Conservation (phyloP, 148 eudicot genomes). For the Rhododendron vialii region DNA sequence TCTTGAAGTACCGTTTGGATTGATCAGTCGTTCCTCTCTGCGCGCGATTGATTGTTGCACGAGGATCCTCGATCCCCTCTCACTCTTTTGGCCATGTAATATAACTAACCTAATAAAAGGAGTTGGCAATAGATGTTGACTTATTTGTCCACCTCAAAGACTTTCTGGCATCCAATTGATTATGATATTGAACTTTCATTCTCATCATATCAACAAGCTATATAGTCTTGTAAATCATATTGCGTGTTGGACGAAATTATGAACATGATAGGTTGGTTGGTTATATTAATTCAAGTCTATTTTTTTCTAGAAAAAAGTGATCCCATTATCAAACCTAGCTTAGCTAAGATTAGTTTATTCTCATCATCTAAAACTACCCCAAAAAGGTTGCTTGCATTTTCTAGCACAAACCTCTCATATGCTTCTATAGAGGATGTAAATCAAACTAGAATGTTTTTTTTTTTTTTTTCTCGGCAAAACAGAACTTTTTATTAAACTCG, state of each 20-base stretch:
- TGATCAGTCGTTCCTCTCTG: neutral
- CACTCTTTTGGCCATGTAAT: neutral
- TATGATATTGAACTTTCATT: neutral
- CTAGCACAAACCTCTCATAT: neutral
- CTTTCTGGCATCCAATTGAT: neutral
- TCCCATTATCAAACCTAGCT: neutral
- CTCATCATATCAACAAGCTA: neutral
- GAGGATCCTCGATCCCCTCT: neutral
- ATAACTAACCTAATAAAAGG: neutral
- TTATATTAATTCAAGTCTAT: neutral
- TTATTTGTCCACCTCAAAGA: conserved; percentile 4
- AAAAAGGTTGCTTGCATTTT: conserved; percentile 1
- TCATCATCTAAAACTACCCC: neutral
- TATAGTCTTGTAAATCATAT: neutral
- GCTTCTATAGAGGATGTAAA: neutral
- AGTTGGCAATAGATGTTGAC: conserved; percentile 7
- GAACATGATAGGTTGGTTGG: neutral
- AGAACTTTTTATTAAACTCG: no score
- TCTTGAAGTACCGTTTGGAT: neutral
- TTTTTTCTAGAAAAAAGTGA: neutral
- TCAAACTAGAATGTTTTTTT: neutral
- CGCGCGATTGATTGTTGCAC: neutral
- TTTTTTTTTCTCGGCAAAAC: no score
- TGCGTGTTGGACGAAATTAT: neutral
- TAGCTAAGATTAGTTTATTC: neutral